Conservation (phyloP, 305 asterid genomes). For the Striga hermonthica region DNA sequence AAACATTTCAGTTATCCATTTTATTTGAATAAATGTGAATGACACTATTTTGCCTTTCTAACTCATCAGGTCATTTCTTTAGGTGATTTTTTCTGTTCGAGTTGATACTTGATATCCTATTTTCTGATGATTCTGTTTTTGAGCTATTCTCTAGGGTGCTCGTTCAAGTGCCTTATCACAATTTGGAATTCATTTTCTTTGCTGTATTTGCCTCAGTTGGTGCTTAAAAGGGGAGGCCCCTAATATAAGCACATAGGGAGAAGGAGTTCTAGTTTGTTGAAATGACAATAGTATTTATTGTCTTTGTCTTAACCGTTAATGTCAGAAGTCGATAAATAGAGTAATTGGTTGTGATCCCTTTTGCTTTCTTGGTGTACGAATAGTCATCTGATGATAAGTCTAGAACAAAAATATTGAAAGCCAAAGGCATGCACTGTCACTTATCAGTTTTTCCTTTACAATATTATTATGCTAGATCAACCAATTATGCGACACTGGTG, state of each 20-base stretch:
- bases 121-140: slow-evolving; percentile 11
- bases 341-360: slow-evolving; percentile 16
- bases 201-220: not conserved
- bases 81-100: slow-evolving; percentile 2
- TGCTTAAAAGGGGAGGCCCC: slow-evolving; percentile 1
- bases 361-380: slow-evolving; percentile 1
- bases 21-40: slow-evolving; percentile 16
- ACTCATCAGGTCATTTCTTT: slow-evolving; percentile 1
- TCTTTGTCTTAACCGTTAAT: slow-evolving; percentile 11
- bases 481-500: slow-evolving; percentile 84
- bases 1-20: slow-evolving; percentile 28
- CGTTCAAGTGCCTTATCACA: not conserved
- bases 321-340: not conserved
- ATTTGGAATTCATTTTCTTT: slow-evolving; percentile 6
- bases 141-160: slow-evolving; percentile 16
- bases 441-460: slow-evolving; percentile 15
- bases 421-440: slow-evolving; percentile 9
- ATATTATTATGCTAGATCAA: slow-evolving; percentile 55
- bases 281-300: slow-evolving; percentile 4
- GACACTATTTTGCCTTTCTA: slow-evolving; percentile 6
- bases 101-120: slow-evolving; percentile 2
- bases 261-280: not conserved
- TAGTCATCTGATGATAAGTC: not conserved
- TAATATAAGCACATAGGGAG: slow-evolving; percentile 10
- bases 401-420: not conserved